Evolutionary conservation across 2,329 filamentous ascomycete species (phyloP).

Genomic region (Colletotrichum sublineola): DNA sequence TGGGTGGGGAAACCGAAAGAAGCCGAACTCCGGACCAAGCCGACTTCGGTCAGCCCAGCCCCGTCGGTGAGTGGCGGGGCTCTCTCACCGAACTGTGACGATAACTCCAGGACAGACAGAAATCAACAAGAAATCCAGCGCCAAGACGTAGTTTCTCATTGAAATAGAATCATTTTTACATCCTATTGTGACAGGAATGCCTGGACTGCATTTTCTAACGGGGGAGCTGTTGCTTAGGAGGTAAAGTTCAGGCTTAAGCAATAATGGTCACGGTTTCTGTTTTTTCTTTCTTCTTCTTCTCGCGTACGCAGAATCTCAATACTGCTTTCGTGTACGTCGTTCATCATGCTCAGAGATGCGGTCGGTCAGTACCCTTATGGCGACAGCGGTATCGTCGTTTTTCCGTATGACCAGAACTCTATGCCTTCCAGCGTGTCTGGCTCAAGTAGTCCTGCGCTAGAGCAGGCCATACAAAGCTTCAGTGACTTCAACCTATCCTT

Average conservation of each 20-base stretch:
- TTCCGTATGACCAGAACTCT: background rate
- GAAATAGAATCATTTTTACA: background rate
- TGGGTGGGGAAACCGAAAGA: slow-evolving; percentile 18
- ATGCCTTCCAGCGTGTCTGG: background rate
- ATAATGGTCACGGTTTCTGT: background rate
- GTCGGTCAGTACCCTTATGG: background rate
- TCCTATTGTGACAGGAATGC: background rate
- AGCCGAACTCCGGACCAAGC: slow-evolving; percentile 19
- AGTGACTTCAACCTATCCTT: background rate
- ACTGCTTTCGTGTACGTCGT: background rate
- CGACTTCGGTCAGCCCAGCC: slow-evolving; percentile 10
- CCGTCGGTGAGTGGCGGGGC: background rate
- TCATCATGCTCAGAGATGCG: background rate
- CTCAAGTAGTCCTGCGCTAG: background rate
- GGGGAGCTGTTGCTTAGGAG: background rate
- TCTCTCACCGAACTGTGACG: background rate
- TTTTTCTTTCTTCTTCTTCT: no score
- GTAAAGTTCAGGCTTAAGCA: background rate
- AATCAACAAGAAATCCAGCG: background rate
- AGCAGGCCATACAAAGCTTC: background rate
- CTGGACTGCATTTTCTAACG: background rate
- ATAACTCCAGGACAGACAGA: background rate
- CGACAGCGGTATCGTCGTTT: background rate
- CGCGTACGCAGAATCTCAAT: no score
- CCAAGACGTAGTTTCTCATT: background rate